Evolutionary conservation across 2,329 filamentous ascomycete genomes (phyloP).

Genomic region (Mariannaea elegans): DNA sequence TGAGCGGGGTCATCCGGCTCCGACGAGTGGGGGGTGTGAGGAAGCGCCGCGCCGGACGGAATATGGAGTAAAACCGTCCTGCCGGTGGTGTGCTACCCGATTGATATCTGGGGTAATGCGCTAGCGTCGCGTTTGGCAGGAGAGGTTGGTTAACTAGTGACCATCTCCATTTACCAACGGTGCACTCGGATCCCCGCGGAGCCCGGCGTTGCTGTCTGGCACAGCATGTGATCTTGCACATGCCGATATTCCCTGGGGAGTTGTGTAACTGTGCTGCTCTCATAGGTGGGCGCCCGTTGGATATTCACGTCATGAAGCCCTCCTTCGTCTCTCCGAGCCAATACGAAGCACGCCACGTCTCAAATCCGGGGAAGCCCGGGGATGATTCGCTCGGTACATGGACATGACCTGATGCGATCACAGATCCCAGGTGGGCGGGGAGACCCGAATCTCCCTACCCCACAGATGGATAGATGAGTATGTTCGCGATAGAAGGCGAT

Average conservation of each 20-base stretch:
- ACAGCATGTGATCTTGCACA: background rate
- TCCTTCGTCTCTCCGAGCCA: background rate
- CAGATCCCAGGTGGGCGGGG: background rate
- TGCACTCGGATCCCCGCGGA: conserved; percentile 3
- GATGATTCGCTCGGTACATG: background rate
- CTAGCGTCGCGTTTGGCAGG: too few species aligned
- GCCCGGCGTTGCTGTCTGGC: background rate
- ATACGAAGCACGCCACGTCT: background rate
- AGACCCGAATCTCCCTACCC: too few species aligned
- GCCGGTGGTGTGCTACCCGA: background rate
- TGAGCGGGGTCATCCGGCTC: conserved; percentile 2
- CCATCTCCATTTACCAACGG: background rate
- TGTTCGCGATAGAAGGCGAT: too few species aligned
- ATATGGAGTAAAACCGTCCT: conserved; percentile 2
- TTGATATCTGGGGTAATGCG: background rate
- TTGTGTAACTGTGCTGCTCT: background rate
- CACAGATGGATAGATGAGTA: too few species aligned
- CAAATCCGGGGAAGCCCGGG: conserved; percentile 17
- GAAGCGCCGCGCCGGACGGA: background rate
- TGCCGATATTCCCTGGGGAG: background rate
- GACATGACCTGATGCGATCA: conserved; percentile 1
- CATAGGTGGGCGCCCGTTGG: background rate
- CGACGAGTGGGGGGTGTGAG: background rate
- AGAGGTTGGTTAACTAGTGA: background rate
- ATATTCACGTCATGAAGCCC: background rate